Base-by-base conservation (phyloP, 306 rosid genomes). In the Lithocarpus polystachyus region DNA sequence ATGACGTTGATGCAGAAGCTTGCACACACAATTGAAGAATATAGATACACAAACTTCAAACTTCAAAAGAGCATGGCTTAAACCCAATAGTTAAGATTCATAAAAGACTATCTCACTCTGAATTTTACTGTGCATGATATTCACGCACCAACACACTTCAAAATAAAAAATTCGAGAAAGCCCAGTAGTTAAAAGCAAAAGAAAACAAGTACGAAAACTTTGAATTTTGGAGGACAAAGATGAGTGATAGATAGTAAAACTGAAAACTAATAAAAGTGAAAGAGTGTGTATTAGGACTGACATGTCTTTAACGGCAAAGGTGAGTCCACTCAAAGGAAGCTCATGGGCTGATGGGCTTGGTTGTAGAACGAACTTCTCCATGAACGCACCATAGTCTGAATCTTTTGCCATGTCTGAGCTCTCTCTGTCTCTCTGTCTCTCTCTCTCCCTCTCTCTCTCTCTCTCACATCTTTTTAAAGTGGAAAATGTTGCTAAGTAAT, bases 241-340 rank as follows among this genome's bases (percentile, higher is more conserved):
- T 43, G 45, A 40, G 11, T 75, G 73, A 70, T 31, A 23, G 56
- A 51, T 1, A 23, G 20, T 19, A 20, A 5, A 54, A 9, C 13
- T 15, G 45, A 22, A 18, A 35, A 13, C 1, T 18, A 22, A 57
- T 43, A n/a, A 23, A 57, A 77, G 71, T 65, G 14, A n/a, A 67
- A 73, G 77, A 67, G 15, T 67, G 4, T 17, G 8, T 8, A 22
- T 35, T 19, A 67, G 2, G 35, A 37, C 90, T 84, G 79, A 92
- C 99, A 95, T 88, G 83, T 95, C 99, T 86, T 95, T 95, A 76
- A 91, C 87, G 10, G 97, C 99, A 77, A 95, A 95, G 28, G 92
- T 91, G 86, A 92, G 99, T 82, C 89, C 69, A 73, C 76, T 84
- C 72, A 92, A 74, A 29, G 98, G 96, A 85, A 90, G 92, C 35